Base-by-base conservation (phyloP, 176 grass and related monocot genomes). In the Dendrocalamus sinicus region DNA sequence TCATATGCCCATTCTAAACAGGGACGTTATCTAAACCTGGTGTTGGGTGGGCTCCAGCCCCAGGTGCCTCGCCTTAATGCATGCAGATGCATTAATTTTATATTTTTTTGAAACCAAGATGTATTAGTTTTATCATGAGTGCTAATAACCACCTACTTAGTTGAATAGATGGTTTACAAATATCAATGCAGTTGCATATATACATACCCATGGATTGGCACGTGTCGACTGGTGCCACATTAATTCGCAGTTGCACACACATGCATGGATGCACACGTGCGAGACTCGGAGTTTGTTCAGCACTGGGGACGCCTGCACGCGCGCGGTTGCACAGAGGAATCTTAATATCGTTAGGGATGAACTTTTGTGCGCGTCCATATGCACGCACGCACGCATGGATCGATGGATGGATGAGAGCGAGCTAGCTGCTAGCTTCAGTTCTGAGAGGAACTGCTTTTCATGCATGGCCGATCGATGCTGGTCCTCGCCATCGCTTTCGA, bases 371-470 rank as follows among this genome's bases (percentile, higher is more conserved):
- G 50, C 53, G 2, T 45, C 43, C 43, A 9, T 45, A 45, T 2
- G 8, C 16, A 54, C 51, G 15, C 51, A 17, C 19, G 17, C 28
- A 1, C 1, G 67, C 4, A 6, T 8, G 8, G 9, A 45, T 45
- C 0, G 43, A 45, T 22, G 26, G 14, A 26, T 4, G 48, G 2
- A 17, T 7, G 52, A 0, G 16, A 75, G 47, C 23, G 16, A 8
- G 23, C 72, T 32, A 17, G 47, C 5, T 4, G 53, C 53, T 53
- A 17, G 43, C 43, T 45, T 53, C 14, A 54, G 15, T 19, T 54
- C 52, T 54, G 1, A 3, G 79, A 28, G 65, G 80, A 82, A 22
- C 67, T 71, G n/a, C 80, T 82, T 82, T 82, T 60, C 39, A 72
- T 72, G 80, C 80, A 57, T 40, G 58, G 80, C 46, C 80, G 50